Conservation (phyloP, 1,139 yeast species). For the Dujonia santamariae region DNA sequence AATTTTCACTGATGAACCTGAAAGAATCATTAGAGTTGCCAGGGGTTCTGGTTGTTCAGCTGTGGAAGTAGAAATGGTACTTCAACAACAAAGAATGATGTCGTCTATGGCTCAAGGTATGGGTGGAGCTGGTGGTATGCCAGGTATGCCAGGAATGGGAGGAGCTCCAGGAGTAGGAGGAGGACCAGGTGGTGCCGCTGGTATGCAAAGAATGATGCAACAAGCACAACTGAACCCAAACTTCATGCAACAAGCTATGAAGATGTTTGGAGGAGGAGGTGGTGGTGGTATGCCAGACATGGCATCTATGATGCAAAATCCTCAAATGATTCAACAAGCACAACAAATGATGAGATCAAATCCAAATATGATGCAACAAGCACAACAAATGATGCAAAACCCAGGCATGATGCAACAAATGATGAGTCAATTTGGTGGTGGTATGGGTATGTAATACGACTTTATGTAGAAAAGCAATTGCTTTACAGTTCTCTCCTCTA, state of each 20-base stretch:
- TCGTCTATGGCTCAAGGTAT: slow-evolving; percentile 85
- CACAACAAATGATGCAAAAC: slow-evolving; percentile 52
- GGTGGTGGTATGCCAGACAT: slow-evolving; percentile 59
- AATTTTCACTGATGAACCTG: slow-evolving; percentile 76
- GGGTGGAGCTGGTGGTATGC: slow-evolving; percentile 47
- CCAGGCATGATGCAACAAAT: slow-evolving; percentile 69
- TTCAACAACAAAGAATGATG: slow-evolving; percentile 93
- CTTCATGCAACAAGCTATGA: slow-evolving; percentile 54
- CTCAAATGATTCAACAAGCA: slow-evolving; percentile 38
- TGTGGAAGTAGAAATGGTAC: slow-evolving; percentile 88
- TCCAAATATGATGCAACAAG: slow-evolving; percentile 69
- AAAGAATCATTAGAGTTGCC: slow-evolving; percentile 86
- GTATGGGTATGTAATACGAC: too few relatives aligned
- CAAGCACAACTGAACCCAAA: slow-evolving; percentile 50
- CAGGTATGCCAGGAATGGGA: slow-evolving; percentile 31
- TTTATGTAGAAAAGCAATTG: too few relatives aligned
- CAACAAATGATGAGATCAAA: slow-evolving; percentile 67
- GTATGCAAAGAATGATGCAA: slow-evolving; percentile 47
- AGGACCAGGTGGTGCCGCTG: slow-evolving; percentile 37
- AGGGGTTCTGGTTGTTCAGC: slow-evolving; percentile 95
- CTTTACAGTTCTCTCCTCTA: too few relatives aligned
- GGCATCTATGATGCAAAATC: slow-evolving; percentile 52
- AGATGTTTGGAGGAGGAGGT: slow-evolving; percentile 54
- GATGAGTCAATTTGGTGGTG: slow-evolving; percentile 72
- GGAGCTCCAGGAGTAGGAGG: slow-evolving; percentile 40